phyloP scores from a whole-genome alignment of 2,329 filamentous ascomycete genomes.

The Trichoderma atroviride region DNA sequence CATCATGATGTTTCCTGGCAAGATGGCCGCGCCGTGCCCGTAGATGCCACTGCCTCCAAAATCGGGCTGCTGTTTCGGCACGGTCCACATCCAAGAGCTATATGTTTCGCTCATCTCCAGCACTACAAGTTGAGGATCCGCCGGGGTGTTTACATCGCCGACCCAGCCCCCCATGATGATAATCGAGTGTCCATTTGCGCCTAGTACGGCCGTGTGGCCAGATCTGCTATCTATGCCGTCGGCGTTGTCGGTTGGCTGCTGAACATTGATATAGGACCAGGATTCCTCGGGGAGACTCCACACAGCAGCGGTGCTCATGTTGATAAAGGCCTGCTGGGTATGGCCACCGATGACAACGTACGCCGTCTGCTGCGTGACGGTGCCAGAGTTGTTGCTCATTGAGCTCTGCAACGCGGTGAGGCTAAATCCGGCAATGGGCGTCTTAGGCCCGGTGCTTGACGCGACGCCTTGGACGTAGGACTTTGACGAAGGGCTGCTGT shows the following conservation, averaged over 20 bases:
- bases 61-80: slow-evolving; percentile 56
- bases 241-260: slow-evolving; percentile 45
- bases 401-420: slow-evolving; percentile 74
- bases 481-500: slow-evolving; percentile 27
- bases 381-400: slow-evolving; percentile 66
- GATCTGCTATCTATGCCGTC: slow-evolving; percentile 73
- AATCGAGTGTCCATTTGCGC: slow-evolving; percentile 74
- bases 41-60: slow-evolving; percentile 55
- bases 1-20: slow-evolving; percentile 71
- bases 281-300: slow-evolving; percentile 84
- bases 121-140: slow-evolving; percentile 78
- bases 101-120: slow-evolving; percentile 76
- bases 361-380: slow-evolving; percentile 71
- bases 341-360: slow-evolving; percentile 86
- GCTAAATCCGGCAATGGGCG: slow-evolving; percentile 84
- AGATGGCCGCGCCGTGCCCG: slow-evolving; percentile 64
- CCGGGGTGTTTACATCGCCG: slow-evolving; percentile 73
- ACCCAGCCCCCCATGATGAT: slow-evolving; percentile 92
- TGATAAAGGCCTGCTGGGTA: slow-evolving; percentile 80
- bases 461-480: slow-evolving; percentile 45
- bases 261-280: slow-evolving; percentile 80
- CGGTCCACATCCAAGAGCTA: slow-evolving; percentile 72
- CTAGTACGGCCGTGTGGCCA: slow-evolving; percentile 83
- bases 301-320: slow-evolving; percentile 88
- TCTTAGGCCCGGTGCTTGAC: slow-evolving; percentile 61